Base-by-base conservation (phyloP, 495 filamentous ascomycete species). In the Parathielavia hyrcaniae region DNA sequence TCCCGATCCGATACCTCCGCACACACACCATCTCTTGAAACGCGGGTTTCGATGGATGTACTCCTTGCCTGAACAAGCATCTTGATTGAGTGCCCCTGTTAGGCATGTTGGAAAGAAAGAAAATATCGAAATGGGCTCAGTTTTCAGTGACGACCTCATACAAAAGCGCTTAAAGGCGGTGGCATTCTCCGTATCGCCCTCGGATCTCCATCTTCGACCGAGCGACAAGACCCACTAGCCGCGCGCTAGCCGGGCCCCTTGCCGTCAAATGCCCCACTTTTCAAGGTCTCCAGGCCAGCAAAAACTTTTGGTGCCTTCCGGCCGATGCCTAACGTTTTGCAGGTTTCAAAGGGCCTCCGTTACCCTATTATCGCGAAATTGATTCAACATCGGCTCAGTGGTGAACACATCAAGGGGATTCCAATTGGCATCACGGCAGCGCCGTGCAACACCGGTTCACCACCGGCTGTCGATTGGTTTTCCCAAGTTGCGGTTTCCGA, bases 261-360 rank as follows among this genome's bases (percentile, higher is more conserved):
- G 53, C 55, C 53, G 43, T 3, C 14, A 1, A 45, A 36, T 59
- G 62, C 62, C 62, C 69, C 67, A 67, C n/a, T 66, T 40, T 20
- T 55, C 26, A 51, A n/a, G 43, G 67, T 71, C 67, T 69, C 69
- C 69, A 71, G 67, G 61, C 58, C 64, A 55, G 64, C 57, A 68
- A 61, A 71, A 63, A 62, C 65, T 67, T 67, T 50, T 23, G 22
- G 34, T 64, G 51, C 55, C 55, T 55, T 54, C 49, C 39, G 46
- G 34, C 65, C 57, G 58, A 57, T 41, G 51, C 39, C 13, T 54
- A 10, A 16, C 16, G 19, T 34, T 35, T n/a, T n/a, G n/a, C 10
- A 39, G 16, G 20, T 12, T 9, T 1, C 19, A 14, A n/a, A 14
- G 9, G 14, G 35, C 41, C 60, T 36, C 60, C 35, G 17, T 41